These are phyloP conservation scores for Fragosphaeria purpurea DNA, from an alignment of 2,329 filamentous ascomycete species.

Conservation along the genomic window DNA sequence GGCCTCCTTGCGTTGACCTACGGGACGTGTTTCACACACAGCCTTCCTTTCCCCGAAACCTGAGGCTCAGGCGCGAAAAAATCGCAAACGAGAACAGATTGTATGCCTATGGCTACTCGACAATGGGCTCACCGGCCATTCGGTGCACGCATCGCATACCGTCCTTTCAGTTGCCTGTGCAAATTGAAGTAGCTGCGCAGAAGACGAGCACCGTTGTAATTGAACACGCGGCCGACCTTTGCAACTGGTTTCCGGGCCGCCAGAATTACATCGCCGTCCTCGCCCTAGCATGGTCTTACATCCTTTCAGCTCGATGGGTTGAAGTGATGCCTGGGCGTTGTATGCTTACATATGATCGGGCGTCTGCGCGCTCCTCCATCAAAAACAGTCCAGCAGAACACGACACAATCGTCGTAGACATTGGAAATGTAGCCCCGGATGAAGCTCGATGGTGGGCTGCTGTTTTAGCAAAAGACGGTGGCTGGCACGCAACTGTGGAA, in stretches of 20 bases:
- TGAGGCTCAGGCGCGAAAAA: conserved; percentile 1
- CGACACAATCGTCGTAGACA: conserved; percentile 4
- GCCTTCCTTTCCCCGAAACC: conserved; percentile 4
- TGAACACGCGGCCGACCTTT: background rate
- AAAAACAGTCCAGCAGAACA: background rate
- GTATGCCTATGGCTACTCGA: conserved; percentile 2
- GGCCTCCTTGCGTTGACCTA: conserved; percentile 12
- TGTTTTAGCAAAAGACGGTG: conserved; percentile 7
- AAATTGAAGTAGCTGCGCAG: conserved; percentile 6
- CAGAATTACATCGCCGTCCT: conserved; percentile 4
- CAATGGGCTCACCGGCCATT: background rate
- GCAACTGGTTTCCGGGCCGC: conserved; percentile 2
- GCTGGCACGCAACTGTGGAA: conserved; percentile 11
- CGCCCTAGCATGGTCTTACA: conserved; percentile 8
- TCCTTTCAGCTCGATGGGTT: conserved; percentile 7
- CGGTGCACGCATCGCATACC: background rate
- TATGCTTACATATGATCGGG: conserved; percentile 1
- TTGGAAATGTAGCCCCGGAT: conserved; percentile 4
- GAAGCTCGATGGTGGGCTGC: conserved; percentile 10
- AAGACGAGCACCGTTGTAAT: background rate
- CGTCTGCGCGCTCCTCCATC: background rate
- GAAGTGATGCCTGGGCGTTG: conserved; percentile 6
- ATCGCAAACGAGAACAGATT: conserved; percentile 5
- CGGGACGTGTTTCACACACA: background rate
- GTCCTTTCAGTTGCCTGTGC: conserved; percentile 4